Conservation (phyloP, 139 green algal species). For the Edaphochlamys debaryana region DNA sequence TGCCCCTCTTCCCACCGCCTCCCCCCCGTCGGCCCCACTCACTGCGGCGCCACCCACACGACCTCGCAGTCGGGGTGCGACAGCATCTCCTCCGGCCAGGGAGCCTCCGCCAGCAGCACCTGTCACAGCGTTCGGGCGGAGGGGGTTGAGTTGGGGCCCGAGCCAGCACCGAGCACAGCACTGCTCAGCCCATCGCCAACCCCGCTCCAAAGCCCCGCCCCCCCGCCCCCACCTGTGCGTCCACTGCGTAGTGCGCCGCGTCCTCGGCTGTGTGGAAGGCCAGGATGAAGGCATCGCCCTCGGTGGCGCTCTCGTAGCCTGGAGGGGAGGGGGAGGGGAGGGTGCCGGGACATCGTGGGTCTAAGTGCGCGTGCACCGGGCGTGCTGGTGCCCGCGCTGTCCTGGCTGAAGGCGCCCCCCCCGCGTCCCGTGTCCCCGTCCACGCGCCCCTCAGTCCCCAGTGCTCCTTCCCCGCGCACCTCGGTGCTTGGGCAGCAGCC, state of each 20-base stretch:
- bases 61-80: constrained; percentile 10
- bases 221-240: constrained; percentile 9
- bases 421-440: too few species aligned
- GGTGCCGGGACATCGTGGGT: too few species aligned
- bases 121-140: too few species aligned
- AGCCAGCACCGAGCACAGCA: too few species aligned
- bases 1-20: neutral
- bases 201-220: too few species aligned
- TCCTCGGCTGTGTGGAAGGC: constrained; percentile 59
- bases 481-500: neutral
- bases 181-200: too few species aligned
- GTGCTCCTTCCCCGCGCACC: neutral
- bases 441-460: too few species aligned
- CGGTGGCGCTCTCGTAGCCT: constrained; percentile 59
- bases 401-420: too few species aligned
- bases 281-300: constrained; percentile 63
- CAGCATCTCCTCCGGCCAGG: constrained; percentile 8
- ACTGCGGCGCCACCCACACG: constrained; percentile 23
- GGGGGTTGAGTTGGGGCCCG: too few species aligned
- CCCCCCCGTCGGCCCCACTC: too few species aligned
- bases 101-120: neutral
- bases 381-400: too few species aligned
- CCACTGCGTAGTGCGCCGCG: constrained; percentile 30
- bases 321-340: neutral
- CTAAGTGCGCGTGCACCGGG: too few species aligned